Conservation (phyloP, 306 rosid genomes). For the Fragaria ananassa region DNA sequence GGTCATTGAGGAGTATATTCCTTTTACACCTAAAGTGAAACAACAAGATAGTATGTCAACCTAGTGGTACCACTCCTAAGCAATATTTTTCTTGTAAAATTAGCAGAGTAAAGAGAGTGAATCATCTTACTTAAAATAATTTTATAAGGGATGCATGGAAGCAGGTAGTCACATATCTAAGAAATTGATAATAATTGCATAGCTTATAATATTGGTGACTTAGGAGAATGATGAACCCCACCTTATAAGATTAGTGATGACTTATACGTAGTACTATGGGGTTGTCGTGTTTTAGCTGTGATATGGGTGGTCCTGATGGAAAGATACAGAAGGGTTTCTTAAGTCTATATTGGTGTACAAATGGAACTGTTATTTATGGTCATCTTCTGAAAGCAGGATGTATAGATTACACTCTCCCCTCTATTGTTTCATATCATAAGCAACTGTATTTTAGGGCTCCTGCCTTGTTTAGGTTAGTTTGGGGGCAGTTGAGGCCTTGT, state of each 20-base stretch:
- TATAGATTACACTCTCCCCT: background rate
- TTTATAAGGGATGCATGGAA: background rate
- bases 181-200: background rate
- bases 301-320: background rate
- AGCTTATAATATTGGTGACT: background rate
- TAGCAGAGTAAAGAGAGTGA: background rate
- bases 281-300: background rate
- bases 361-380: background rate
- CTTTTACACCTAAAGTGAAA: slow-evolving; percentile 60
- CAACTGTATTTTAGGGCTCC: background rate
- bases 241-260: background rate
- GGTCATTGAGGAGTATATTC: slow-evolving; percentile 66
- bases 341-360: background rate
- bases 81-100: background rate
- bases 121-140: no score
- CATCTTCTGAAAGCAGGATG: background rate
- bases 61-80: slow-evolving; percentile 5
- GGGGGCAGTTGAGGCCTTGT: background rate
- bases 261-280: background rate
- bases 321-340: background rate
- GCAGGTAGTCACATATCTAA: background rate
- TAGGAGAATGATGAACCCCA: background rate
- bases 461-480: background rate
- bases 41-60: slow-evolving; percentile 11
- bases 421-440: background rate